Percentiles rank a stretch among this genome's conserved stretches.
Conservation (phyloP, 2,329 filamentous ascomycete genomes). For the Apiospora saccharicola region DNA sequence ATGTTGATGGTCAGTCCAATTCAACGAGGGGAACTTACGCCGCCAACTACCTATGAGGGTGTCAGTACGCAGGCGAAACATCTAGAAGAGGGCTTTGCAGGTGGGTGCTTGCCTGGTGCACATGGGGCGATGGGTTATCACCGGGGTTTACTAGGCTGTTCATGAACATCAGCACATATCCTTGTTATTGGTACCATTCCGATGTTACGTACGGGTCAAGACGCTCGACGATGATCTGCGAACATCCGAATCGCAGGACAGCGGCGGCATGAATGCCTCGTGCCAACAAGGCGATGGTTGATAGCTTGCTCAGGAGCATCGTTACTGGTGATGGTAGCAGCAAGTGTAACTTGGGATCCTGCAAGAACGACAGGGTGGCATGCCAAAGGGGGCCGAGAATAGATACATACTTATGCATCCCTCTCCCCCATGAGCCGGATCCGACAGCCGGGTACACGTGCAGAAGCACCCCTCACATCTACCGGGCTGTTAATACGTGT, state of each 20-base stretch:
- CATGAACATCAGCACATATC: neutral
- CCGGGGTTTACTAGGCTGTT: slow-evolving; percentile 37
- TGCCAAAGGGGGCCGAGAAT: slow-evolving; percentile 9
- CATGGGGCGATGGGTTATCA: slow-evolving; percentile 39
- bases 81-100: neutral
- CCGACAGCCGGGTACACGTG: neutral
- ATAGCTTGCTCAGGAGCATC: neutral
- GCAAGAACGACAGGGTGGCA: neutral
- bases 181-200: accelerated
- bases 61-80: neutral
- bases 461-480: neutral
- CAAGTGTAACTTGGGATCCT: neutral
- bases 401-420: neutral
- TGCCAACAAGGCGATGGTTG: neutral
- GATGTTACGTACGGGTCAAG: slow-evolving; percentile 34
- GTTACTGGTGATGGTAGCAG: neutral
- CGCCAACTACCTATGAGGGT: slow-evolving; percentile 34
- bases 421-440: neutral
- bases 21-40: slow-evolving; percentile 36
- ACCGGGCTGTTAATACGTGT: neutral
- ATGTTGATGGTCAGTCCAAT: slow-evolving; percentile 38
- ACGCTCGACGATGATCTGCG: slow-evolving; percentile 40
- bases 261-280: slow-evolving; percentile 10
- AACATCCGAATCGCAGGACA: slow-evolving; percentile 39
- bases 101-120: slow-evolving; percentile 35